Percentiles rank a stretch among this genome's conserved stretches.
phyloP scores from a whole-genome alignment of 306 rosid species.

The Hylodesmum podocarpum region DNA sequence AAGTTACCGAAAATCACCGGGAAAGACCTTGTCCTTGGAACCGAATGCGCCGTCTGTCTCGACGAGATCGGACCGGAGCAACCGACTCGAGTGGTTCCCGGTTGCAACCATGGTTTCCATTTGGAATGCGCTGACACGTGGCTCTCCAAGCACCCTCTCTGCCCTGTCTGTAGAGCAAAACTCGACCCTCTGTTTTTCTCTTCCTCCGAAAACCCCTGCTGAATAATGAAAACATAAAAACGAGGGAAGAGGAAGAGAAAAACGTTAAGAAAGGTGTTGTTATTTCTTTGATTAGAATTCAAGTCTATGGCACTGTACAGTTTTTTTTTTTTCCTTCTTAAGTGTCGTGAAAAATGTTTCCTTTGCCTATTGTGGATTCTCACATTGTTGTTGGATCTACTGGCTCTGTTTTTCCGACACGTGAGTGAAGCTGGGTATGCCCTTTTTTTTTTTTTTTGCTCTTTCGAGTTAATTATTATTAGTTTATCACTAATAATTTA shows the following conservation, averaged over 20 bases:
- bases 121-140: slow-evolving; percentile 73
- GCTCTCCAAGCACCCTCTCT: slow-evolving; percentile 69
- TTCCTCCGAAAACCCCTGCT: slow-evolving; percentile 48
- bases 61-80: slow-evolving; percentile 62
- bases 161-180: slow-evolving; percentile 73
- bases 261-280: not conserved
- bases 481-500: not conserved
- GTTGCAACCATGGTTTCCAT: slow-evolving; percentile 80
- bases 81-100: slow-evolving; percentile 65
- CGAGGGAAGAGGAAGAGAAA: not conserved
- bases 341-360: not conserved
- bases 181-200: slow-evolving; percentile 40
- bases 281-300: not conserved
- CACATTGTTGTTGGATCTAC: slow-evolving; percentile 4
- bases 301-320: not conserved
- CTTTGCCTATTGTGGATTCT: no score
- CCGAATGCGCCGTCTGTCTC: slow-evolving; percentile 77
- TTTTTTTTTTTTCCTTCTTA: not conserved
- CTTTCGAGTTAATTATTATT: not conserved
- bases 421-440: not conserved
- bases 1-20: slow-evolving; percentile 56
- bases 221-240: no score
- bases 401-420: not conserved
- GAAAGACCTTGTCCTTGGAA: slow-evolving; percentile 44
- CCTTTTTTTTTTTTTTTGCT: not conserved